These are phyloP conservation scores for Epichloe elymi DNA, from an alignment of 2,329 filamentous ascomycete genomes.

Conservation along the genomic window DNA sequence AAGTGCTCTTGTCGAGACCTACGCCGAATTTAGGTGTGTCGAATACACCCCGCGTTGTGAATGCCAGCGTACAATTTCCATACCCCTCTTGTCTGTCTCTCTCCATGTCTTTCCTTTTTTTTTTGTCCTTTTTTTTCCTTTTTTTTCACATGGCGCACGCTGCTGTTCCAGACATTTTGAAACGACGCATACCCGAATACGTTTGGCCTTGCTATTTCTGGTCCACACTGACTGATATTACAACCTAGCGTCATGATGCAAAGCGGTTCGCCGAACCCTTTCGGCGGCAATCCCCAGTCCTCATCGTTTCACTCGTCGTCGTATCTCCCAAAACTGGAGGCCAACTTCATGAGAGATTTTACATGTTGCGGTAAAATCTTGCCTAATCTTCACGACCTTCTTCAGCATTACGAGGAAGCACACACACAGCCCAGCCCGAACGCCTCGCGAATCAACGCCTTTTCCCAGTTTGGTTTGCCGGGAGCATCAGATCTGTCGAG, in stretches of 20 bases:
- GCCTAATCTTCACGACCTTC: conserved; percentile 81
- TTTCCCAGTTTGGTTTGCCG: conserved; percentile 25
- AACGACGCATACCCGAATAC: background rate
- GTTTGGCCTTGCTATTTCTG: background rate
- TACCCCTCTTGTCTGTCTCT: background rate
- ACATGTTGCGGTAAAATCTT: conserved; percentile 84
- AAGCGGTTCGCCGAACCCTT: conserved; percentile 75
- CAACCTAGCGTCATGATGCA: conserved; percentile 74
- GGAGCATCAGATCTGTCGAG: conserved; percentile 20
- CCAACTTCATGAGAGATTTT: conserved; percentile 96
- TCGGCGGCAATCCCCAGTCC: conserved; percentile 55
- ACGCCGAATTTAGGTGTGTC: too few species aligned
- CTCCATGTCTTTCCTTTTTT: background rate
- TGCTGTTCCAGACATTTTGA: background rate
- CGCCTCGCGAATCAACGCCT: conserved; percentile 25
- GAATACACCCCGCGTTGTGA: too few species aligned
- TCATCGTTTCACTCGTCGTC: conserved; percentile 94
- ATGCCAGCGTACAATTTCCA: too few species aligned
- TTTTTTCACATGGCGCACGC: too few species aligned
- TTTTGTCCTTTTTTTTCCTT: background rate
- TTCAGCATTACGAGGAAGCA: conserved; percentile 93
- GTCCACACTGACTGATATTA: background rate
- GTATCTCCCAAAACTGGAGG: conserved; percentile 90
- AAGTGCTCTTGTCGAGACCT: too few species aligned
- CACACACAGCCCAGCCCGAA: conserved; percentile 58